Evolutionary conservation across 768 basidiomycete species (phyloP).

Genomic region (Mycena olivaceomarginata): DNA sequence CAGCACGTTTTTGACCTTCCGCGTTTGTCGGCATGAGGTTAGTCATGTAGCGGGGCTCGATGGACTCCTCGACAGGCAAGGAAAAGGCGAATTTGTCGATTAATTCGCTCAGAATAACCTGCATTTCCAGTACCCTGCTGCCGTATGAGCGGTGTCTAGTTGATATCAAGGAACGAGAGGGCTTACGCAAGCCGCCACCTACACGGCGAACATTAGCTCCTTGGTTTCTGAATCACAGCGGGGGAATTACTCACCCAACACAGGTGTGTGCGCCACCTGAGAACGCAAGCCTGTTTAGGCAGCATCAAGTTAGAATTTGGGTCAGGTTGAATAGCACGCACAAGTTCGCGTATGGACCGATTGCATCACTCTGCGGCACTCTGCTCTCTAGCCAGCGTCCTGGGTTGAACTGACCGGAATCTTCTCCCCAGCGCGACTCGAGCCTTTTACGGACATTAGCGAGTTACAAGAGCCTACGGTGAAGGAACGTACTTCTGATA

Average conservation of each 20-base stretch:
- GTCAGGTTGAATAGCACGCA: conserved; percentile 38
- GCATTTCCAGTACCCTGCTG: conserved; percentile 60
- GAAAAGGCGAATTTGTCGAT: conserved; percentile 62
- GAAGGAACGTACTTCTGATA: conserved; percentile 58
- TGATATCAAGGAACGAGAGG: conserved; percentile 18
- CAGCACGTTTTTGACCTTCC: conserved; percentile 33
- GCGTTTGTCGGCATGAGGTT: conserved; percentile 33
- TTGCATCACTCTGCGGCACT: conserved; percentile 48
- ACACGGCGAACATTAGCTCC: conserved; percentile 13
- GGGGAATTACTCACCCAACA: conserved; percentile 40
- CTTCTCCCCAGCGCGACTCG: conserved; percentile 58
- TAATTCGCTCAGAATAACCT: conserved; percentile 63
- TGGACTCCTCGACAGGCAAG: conserved; percentile 48
- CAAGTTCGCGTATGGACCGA: conserved; percentile 50
- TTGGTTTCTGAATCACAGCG: conserved; percentile 18
- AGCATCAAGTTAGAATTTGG: conserved; percentile 20
- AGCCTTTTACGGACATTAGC: conserved; percentile 47
- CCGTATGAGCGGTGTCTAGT: conserved; percentile 15
- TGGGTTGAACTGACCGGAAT: conserved; percentile 59
- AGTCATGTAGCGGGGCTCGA: conserved; percentile 32
- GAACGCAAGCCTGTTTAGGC: conserved; percentile 20
- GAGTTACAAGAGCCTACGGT: conserved; percentile 44
- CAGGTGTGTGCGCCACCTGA: conserved; percentile 40
- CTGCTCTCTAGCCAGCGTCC: conserved; percentile 58
- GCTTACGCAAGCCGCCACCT: conserved; percentile 48